Evolutionary conservation across 2,329 filamentous ascomycete species (phyloP).

Genomic region (Colletotrichum lentis): DNA sequence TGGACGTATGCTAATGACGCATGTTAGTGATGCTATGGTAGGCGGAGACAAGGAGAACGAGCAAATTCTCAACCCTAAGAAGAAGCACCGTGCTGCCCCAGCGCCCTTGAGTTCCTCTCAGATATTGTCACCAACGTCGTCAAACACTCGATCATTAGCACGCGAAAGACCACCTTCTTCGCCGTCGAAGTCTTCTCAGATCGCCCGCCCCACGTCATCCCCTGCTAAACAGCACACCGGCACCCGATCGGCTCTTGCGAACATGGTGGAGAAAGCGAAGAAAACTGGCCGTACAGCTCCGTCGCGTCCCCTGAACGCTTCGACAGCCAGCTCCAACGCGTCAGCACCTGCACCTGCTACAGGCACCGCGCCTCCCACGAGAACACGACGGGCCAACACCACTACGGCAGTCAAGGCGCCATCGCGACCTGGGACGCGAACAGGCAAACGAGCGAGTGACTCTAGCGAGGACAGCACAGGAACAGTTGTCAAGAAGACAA

Average conservation of each 20-base stretch:
- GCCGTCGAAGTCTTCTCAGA: conserved; percentile 62
- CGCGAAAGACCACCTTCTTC: conserved; percentile 58
- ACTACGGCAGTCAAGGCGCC: conserved; percentile 48
- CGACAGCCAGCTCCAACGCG: conserved; percentile 52
- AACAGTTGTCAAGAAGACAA: conserved; percentile 68
- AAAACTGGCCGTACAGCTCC: conserved; percentile 59
- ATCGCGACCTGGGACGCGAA: conserved; percentile 55
- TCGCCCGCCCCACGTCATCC: conserved; percentile 64
- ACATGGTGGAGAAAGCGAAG: conserved; percentile 69
- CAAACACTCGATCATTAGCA: conserved; percentile 76
- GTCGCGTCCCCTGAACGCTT: conserved; percentile 57
- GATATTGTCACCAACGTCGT: conserved; percentile 82
- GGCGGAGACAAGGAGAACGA: conserved; percentile 80
- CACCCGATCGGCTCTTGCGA: conserved; percentile 56
- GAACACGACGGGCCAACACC: conserved; percentile 47
- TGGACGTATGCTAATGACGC: not conserved
- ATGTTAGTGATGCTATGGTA: conserved; percentile 67
- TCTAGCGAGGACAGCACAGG: conserved; percentile 70
- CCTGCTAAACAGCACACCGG: conserved; percentile 64
- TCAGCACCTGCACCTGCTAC: conserved; percentile 42
- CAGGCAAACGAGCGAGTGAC: conserved; percentile 65
- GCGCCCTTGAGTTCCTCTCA: conserved; percentile 58
- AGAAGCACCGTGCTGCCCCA: conserved; percentile 60
- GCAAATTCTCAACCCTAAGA: conserved; percentile 73
- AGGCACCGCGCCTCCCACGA: conserved; percentile 40